Percentiles rank a stretch among this genome's conserved stretches.
Evolutionary conservation across 805 yeast genomes (phyloP).

Genomic region (Scheffersomyces coipomensis): DNA sequence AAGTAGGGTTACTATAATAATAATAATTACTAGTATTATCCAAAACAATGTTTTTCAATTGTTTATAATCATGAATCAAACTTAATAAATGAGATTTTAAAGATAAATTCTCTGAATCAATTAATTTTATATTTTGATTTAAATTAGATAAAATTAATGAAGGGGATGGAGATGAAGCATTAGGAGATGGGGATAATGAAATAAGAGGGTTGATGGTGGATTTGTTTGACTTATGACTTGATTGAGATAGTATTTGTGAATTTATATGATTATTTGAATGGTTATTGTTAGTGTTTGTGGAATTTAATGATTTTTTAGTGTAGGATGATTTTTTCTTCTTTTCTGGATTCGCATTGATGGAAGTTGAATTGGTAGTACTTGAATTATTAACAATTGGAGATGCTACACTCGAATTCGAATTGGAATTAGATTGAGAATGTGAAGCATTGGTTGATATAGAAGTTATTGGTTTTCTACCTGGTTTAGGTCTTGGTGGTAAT

Average conservation of each 20-base stretch:
- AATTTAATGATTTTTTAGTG: too few species aligned
- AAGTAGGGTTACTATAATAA: constrained; percentile 3
- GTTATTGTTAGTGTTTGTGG: too few species aligned
- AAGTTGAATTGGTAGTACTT: too few species aligned
- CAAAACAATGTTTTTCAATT: constrained; percentile 18
- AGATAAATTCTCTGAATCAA: constrained; percentile 32
- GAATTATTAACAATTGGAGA: too few species aligned
- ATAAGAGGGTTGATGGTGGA: background rate
- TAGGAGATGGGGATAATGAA: background rate
- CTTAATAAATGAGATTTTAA: constrained; percentile 33
- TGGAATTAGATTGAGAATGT: too few species aligned
- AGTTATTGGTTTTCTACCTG: constrained; percentile 55
- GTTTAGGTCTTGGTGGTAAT: constrained; percentile 80
- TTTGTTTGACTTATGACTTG: background rate
- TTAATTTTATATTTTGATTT: constrained; percentile 6
- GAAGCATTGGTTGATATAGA: too few species aligned
- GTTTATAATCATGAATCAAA: constrained; percentile 40
- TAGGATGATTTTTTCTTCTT: too few species aligned
- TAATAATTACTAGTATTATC: constrained; percentile 3
- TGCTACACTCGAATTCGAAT: too few species aligned
- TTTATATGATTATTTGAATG: too few species aligned
- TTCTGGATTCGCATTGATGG: too few species aligned
- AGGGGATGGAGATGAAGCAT: background rate
- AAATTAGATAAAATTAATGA: background rate
- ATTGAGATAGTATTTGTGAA: constrained; percentile 1